A percentile compares a stretch with the other conserved stretches of the same genome.
Evolutionary conservation across 2,329 filamentous ascomycete species (phyloP).

Genomic region (Cordyceps farinosa): DNA sequence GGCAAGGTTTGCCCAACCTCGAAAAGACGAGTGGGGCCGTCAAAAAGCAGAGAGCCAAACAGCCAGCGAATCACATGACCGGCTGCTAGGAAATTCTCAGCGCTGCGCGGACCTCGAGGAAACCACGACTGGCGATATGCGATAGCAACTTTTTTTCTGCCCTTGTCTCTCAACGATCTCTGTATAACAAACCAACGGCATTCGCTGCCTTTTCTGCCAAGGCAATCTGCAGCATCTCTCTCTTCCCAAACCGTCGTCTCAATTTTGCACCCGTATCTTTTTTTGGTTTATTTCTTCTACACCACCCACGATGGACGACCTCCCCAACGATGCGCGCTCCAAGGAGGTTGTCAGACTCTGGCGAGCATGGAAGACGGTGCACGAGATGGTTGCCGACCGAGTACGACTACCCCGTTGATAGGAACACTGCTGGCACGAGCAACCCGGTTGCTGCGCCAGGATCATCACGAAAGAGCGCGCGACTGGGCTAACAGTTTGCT

Average conservation of each 20-base stretch:
- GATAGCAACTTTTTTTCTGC: slow-evolving; percentile 14
- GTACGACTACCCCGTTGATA: slow-evolving; percentile 49
- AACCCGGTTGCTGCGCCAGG: background rate
- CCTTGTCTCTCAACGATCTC: background rate
- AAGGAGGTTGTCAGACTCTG: slow-evolving; percentile 68
- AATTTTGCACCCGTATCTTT: background rate
- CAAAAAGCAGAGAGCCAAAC: background rate
- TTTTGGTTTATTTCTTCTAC: background rate
- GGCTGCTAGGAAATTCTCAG: slow-evolving; percentile 17
- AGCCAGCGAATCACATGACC: slow-evolving; percentile 15
- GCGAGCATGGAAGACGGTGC: slow-evolving; percentile 89
- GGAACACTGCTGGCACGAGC: background rate
- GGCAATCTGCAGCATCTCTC: background rate
- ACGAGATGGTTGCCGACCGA: slow-evolving; percentile 91
- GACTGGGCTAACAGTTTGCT: background rate
- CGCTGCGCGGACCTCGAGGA: background rate
- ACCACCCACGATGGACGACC: slow-evolving; percentile 34
- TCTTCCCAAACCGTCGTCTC: background rate
- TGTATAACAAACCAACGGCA: background rate
- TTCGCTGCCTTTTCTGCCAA: no score
- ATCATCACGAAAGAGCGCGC: background rate
- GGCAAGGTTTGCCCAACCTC: no score
- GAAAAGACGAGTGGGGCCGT: background rate
- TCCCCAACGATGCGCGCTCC: slow-evolving; percentile 48
- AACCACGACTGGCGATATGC: slow-evolving; percentile 5